Conservation (phyloP, 2,329 filamentous ascomycete genomes). For the Tolypocladium amazonense region DNA sequence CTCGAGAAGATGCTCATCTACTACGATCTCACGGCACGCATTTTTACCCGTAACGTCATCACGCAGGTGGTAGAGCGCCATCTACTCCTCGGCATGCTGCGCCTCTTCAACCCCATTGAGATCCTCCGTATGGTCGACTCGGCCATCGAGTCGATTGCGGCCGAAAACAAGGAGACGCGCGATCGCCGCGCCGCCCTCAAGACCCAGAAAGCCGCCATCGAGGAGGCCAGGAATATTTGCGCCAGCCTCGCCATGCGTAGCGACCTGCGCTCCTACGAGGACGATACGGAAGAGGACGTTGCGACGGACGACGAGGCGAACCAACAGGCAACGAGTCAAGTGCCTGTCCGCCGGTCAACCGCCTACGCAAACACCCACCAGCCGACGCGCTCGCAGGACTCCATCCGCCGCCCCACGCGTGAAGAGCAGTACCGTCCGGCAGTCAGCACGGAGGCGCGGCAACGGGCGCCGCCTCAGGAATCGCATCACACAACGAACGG, state of each 20-base stretch:
- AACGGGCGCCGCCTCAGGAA: conserved; percentile 8
- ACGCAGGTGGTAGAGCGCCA: conserved; percentile 42
- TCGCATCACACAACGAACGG: conserved; percentile 8
- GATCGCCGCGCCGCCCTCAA: conserved; percentile 37
- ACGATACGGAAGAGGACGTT: conserved; percentile 21
- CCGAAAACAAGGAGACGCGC: conserved; percentile 41
- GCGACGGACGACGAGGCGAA: conserved; percentile 19
- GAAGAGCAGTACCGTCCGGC: neutral
- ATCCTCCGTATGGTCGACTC: conserved; percentile 34
- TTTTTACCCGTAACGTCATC: conserved; percentile 41
- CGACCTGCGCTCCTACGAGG: conserved; percentile 30
- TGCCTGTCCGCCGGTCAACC: conserved; percentile 5
- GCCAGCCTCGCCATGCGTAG: conserved; percentile 41
- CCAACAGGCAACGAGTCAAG: conserved; percentile 3
- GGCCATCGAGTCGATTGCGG: conserved; percentile 37
- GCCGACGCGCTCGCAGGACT: conserved; percentile 9
- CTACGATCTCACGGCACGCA: conserved; percentile 41
- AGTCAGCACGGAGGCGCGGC: conserved; percentile 1
- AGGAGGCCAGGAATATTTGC: conserved; percentile 38
- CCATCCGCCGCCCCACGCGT: conserved; percentile 9
- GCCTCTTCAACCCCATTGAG: conserved; percentile 41
- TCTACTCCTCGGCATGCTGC: conserved; percentile 38
- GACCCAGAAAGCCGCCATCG: conserved; percentile 37
- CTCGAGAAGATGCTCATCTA: conserved; percentile 46
- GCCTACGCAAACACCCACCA: neutral